These are phyloP conservation scores for Flaveria robusta DNA, from an alignment of 129 eudicot species.

Conservation along the genomic window DNA sequence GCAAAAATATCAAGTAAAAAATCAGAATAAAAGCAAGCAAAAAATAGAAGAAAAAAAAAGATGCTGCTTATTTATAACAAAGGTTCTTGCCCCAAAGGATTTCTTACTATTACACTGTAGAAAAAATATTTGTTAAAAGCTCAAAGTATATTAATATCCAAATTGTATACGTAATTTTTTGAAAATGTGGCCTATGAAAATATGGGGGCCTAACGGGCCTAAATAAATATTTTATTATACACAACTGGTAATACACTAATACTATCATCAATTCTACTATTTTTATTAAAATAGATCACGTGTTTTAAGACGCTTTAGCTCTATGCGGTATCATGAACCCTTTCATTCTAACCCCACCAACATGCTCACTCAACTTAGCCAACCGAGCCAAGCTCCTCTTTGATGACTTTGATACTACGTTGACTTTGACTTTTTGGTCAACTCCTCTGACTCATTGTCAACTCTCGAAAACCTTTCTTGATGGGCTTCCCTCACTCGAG, in stretches of 20 bases:
- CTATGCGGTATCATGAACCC: slow-evolving; percentile 87
- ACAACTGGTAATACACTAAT: neutral
- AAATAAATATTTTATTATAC: slow-evolving; percentile 26
- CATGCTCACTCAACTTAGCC: slow-evolving; percentile 70
- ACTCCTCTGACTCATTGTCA: slow-evolving; percentile 46
- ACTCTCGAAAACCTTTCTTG: slow-evolving; percentile 28
- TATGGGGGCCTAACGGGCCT: too few relatives aligned
- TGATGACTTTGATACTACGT: slow-evolving; percentile 54
- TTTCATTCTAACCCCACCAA: slow-evolving; percentile 58
- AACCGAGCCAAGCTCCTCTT: slow-evolving; percentile 73
- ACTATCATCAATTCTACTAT: neutral
- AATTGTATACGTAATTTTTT: too few relatives aligned
- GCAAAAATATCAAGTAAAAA: too few relatives aligned
- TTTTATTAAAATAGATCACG: neutral
- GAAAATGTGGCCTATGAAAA: too few relatives aligned
- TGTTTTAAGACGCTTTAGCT: slow-evolving; percentile 56
- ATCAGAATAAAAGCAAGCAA: too few relatives aligned
- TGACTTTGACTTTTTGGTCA: slow-evolving; percentile 30
- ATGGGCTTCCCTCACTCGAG: slow-evolving; percentile 54
- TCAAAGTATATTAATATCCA: too few relatives aligned
- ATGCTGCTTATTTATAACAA: too few relatives aligned
- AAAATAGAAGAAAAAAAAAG: too few relatives aligned
- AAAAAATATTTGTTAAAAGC: too few relatives aligned
- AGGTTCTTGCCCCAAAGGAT: too few relatives aligned
- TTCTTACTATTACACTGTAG: too few relatives aligned